Percentiles rank a stretch among this genome's conserved stretches.
phyloP scores from a whole-genome alignment of 2,329 filamentous ascomycete species.

The Scedosporium aurantiacum region DNA sequence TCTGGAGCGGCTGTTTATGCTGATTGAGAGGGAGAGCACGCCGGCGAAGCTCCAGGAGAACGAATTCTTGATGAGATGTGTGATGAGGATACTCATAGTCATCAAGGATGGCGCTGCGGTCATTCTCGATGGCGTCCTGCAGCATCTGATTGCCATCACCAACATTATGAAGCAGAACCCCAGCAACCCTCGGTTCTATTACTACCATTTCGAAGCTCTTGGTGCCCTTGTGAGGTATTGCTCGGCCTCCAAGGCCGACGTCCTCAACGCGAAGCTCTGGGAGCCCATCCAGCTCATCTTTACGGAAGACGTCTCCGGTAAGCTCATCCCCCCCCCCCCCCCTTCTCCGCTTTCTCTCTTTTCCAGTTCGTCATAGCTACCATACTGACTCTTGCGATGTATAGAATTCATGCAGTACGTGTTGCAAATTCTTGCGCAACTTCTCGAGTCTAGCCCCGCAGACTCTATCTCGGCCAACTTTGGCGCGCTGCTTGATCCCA shows the following conservation, averaged over 20 bases:
- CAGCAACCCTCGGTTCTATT: conserved; percentile 96
- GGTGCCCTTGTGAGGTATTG: conserved; percentile 72
- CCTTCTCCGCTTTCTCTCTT: neutral
- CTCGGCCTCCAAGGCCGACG: conserved; percentile 52
- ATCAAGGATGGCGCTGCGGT: conserved; percentile 71
- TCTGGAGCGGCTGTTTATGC: conserved; percentile 76
- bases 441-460: conserved; percentile 75
- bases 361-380: neutral
- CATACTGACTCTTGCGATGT: neutral
- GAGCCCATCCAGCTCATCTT: conserved; percentile 72
- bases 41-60: conserved; percentile 96
- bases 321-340: conserved; percentile 12
- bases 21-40: conserved; percentile 75
- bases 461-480: conserved; percentile 73
- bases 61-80: conserved; percentile 95
- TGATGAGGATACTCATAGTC: conserved; percentile 94
- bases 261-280: conserved; percentile 74
- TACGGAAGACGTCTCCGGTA: conserved; percentile 69
- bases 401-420: conserved; percentile 87
- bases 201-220: conserved; percentile 93
- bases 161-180: conserved; percentile 88
- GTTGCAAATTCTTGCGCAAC: conserved; percentile 86
- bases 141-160: conserved; percentile 79
- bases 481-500: conserved; percentile 63
- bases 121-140: conserved; percentile 67